Evolutionary conservation across 192 early-diverging fungal genomes (phyloP).

Genomic region (Cladochytrium replicatum): DNA sequence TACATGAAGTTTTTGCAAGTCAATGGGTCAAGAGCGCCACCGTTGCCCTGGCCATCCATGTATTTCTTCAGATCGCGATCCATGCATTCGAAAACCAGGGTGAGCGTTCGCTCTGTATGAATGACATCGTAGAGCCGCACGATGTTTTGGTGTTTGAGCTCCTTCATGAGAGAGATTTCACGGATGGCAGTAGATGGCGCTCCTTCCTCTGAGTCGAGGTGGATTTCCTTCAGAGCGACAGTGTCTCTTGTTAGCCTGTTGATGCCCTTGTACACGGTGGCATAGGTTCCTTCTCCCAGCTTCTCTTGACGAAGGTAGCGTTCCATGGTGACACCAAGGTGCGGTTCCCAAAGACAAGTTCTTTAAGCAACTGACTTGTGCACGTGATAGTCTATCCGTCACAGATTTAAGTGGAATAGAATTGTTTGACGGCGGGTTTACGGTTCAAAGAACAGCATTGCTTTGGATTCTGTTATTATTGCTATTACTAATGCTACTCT

Average conservation of each 20-base stretch:
- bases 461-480: too few species aligned
- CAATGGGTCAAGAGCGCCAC: constrained; percentile 42
- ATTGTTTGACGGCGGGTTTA: too few species aligned
- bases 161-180: constrained; percentile 72
- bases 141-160: constrained; percentile 70
- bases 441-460: too few species aligned
- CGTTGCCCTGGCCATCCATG: constrained; percentile 79
- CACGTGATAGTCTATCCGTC: too few species aligned
- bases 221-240: constrained; percentile 85
- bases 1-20: constrained; percentile 76
- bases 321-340: too few species aligned
- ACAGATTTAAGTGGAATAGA: too few species aligned
- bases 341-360: too few species aligned
- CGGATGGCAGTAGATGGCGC: constrained; percentile 61
- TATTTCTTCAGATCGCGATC: constrained; percentile 99
- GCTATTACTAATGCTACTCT: too few species aligned
- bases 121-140: constrained; percentile 87
- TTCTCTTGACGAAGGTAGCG: constrained; percentile 32
- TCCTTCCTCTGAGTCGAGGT: constrained; percentile 42
- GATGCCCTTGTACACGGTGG: constrained; percentile 98
- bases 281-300: constrained; percentile 72
- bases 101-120: constrained; percentile 96
- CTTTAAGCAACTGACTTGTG: too few species aligned
- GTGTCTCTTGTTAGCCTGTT: constrained; percentile 90
- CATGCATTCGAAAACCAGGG: constrained; percentile 96